Evolutionary conservation across 2,329 filamentous ascomycete genomes (phyloP), one percentile per base, ranked within the genome.

Genomic region (Coniochaeta prunicola): DNA sequence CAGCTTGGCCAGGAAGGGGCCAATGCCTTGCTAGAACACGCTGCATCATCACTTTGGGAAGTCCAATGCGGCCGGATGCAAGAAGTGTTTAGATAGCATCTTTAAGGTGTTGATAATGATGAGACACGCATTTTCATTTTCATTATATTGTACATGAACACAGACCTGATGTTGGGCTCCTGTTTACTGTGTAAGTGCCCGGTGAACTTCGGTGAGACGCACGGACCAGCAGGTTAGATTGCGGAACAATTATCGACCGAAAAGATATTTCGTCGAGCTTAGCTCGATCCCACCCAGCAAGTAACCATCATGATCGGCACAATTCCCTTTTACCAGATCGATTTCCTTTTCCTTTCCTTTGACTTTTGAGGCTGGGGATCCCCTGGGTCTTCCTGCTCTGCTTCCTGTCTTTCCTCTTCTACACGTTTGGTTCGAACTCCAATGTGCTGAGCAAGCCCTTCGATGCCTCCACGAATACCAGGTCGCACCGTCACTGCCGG

Each of bases 211-310:
- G 33, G 31, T 33, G 31, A 33, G 31, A 12, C 17, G 40, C 40
- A 45, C 40, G 40, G 40, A 45, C 19, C 40, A 45, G 21, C 15
- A 21, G 38, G 4, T 42, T 42, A 36, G 13, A n/a, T n/a, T 50
- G 45, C 45, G 53, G 53, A 55, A 55, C 21, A 55, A 55, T 34
- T 33, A 21, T 55, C 28, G 30, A 55, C 53, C 53, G 28, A 15
- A 13, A 19, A 55, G 53, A 55, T 55, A 55, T 55, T 55, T 55
- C 21, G 30, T 55, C 53, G 15, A 53, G 53, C 53, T 55, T 36
- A 30, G 10, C 4, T 24, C 24, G 30, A 7, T 28, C 30, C 45
- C 45, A 50, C 45, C n/a, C 45, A n/a, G n/a, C 13, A 28, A 10
- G 26, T 26, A n/a, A 50, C 45, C 30, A 50, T 50, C 30, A 50